Conservation (phyloP, 345 rosid species). For the Capsella bursapastoris region DNA sequence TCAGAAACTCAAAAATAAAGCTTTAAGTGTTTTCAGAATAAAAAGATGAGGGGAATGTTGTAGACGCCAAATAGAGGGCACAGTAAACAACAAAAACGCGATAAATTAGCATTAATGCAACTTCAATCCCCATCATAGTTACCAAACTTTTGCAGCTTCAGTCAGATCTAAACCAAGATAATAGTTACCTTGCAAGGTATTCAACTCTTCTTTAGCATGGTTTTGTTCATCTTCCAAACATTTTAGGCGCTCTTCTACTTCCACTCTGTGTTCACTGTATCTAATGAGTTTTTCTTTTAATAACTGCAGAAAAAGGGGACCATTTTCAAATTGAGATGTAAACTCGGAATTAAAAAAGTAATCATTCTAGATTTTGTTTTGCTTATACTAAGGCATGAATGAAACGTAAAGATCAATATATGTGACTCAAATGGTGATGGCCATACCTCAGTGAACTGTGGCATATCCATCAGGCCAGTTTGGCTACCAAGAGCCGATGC, state of each 20-base stretch:
- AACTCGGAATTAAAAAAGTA: not conserved
- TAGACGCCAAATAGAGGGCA: not conserved
- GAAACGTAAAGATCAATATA: not conserved
- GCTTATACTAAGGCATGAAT: not conserved
- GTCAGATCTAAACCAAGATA: not conserved
- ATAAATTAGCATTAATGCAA: slow-evolving; percentile 7
- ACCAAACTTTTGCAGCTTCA: not conserved
- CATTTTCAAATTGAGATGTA: slow-evolving; percentile 8
- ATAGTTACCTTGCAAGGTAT: slow-evolving; percentile 53
- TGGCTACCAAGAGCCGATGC: slow-evolving; percentile 14
- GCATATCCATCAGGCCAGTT: slow-evolving; percentile 19
- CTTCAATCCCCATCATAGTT: not conserved
- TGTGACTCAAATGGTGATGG: slow-evolving; percentile 5
- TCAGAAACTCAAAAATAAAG: not conserved
- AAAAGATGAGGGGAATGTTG: not conserved
- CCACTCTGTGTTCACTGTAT: slow-evolving; percentile 34
- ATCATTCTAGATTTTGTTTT: not conserved
- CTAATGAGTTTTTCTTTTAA: slow-evolving; percentile 34
- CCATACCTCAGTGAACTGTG: slow-evolving; percentile 28
- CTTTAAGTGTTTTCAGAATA: not conserved
- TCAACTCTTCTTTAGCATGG: slow-evolving; percentile 39
- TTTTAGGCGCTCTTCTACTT: slow-evolving; percentile 34
- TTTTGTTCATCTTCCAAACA: slow-evolving; percentile 33
- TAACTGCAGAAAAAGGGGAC: slow-evolving; percentile 39
- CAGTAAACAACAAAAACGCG: not conserved